Percentiles rank a stretch among this genome's conserved stretches.
Evolutionary conservation across 805 yeast species (phyloP).

Genomic region (Hanseniaspora valbyensis): DNA sequence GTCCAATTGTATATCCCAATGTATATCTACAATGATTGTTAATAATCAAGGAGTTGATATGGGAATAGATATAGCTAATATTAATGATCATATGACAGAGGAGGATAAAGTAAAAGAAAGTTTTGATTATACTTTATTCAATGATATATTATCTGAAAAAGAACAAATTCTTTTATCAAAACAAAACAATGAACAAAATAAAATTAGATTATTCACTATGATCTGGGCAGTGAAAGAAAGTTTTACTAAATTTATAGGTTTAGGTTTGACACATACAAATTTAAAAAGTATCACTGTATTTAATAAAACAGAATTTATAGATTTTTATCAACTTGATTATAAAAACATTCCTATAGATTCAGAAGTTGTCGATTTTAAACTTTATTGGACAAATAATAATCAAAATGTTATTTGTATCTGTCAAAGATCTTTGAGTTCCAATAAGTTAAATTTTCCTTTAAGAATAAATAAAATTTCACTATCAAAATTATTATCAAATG

Average conservation of each 20-base stretch:
- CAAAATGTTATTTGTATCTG: conserved; percentile 3
- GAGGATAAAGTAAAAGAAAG: too few relatives aligned
- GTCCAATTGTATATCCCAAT: conserved; percentile 41
- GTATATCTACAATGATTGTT: conserved; percentile 38
- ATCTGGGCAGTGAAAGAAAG: conserved; percentile 77
- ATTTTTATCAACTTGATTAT: neutral
- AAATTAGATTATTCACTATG: conserved; percentile 38
- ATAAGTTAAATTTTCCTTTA: neutral
- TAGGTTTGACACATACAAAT: conserved; percentile 35
- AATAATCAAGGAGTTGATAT: conserved; percentile 26
- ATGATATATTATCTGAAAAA: conserved; percentile 32
- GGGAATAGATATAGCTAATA: conserved; percentile 40
- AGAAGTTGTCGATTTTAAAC: conserved; percentile 1
- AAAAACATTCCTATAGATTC: neutral
- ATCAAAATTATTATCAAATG: neutral
- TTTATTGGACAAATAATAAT: conserved; percentile 3
- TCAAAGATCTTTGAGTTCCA: neutral
- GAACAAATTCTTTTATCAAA: conserved; percentile 31
- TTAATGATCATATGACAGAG: conserved; percentile 20
- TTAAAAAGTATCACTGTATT: neutral
- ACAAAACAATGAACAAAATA: conserved; percentile 16
- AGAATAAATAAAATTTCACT: neutral
- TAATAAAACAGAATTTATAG: neutral
- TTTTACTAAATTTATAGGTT: conserved; percentile 54
- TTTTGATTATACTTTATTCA: conserved; percentile 30